phyloP scores from a whole-genome alignment of 805 yeast genomes.

The Vanderwaltozyma verrucispora region DNA sequence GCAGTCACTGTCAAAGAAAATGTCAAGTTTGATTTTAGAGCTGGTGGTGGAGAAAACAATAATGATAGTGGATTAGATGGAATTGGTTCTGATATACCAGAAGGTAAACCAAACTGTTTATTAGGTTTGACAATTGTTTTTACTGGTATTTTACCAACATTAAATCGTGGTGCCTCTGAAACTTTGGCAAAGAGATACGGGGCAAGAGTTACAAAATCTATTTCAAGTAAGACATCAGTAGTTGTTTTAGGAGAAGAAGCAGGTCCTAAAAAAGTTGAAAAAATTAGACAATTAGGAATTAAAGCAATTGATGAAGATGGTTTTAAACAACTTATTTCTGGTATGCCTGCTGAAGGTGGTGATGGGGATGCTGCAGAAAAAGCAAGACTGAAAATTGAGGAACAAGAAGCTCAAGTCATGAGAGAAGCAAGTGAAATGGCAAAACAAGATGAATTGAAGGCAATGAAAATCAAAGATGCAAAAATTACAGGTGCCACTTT shows the following conservation, averaged over 20 bases:
- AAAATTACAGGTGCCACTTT: slow-evolving; percentile 17
- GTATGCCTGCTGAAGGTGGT: slow-evolving; percentile 92
- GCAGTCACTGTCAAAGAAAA: slow-evolving; percentile 38
- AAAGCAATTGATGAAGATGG: slow-evolving; percentile 87
- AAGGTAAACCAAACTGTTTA: slow-evolving; percentile 76
- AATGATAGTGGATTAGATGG: slow-evolving; percentile 8
- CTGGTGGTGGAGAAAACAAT: slow-evolving; percentile 25
- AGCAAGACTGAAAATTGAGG: slow-evolving; percentile 58
- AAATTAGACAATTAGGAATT: slow-evolving; percentile 59
- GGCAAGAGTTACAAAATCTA: slow-evolving; percentile 79
- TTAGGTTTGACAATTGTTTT: slow-evolving; percentile 86
- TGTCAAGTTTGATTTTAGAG: slow-evolving; percentile 47
- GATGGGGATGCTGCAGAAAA: slow-evolving; percentile 66
- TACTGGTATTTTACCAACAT: slow-evolving; percentile 76
- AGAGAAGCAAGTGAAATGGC: slow-evolving; percentile 42
- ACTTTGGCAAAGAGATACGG: slow-evolving; percentile 76
- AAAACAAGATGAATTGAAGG: slow-evolving; percentile 34
- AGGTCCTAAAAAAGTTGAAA: slow-evolving; percentile 87
- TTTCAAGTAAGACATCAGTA: slow-evolving; percentile 74
- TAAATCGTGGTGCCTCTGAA: slow-evolving; percentile 70
- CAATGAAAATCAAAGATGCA: slow-evolving; percentile 18
- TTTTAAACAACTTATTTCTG: slow-evolving; percentile 55
- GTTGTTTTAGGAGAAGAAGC: slow-evolving; percentile 94
- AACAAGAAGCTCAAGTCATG: slow-evolving; percentile 49
- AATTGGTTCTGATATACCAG: slow-evolving; percentile 44